phyloP scores from a whole-genome alignment of 768 basidiomycete species.

The Leccinum boreale region DNA sequence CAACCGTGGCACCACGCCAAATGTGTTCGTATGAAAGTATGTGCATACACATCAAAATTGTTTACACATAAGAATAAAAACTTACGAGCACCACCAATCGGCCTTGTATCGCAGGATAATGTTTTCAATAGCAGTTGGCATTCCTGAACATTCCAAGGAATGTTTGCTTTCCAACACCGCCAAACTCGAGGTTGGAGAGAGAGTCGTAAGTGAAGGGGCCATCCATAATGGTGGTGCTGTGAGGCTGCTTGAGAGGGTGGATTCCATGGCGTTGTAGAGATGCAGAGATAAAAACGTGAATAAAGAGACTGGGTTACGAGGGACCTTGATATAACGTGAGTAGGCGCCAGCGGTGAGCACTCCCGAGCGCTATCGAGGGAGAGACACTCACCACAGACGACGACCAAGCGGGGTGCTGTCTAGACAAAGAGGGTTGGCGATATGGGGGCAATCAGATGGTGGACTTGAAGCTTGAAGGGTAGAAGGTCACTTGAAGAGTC shows the following conservation, averaged over 20 bases:
- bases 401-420: constrained; percentile 54
- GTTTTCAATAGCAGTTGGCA: constrained; percentile 99
- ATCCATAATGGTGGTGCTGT: constrained; percentile 51
- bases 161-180: constrained; percentile 97
- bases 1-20: constrained; percentile 92
- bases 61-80: constrained; percentile 10
- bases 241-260: constrained; percentile 48
- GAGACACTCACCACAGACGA: constrained; percentile 69
- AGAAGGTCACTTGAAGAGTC: no score
- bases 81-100: constrained; percentile 96
- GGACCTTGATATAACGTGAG: constrained; percentile 21
- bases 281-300: constrained; percentile 39
- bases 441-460: no score
- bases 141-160: constrained; percentile 99
- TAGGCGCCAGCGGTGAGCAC: background rate
- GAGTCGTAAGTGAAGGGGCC: constrained; percentile 45
- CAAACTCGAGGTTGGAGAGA: constrained; percentile 56
- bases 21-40: constrained; percentile 68
- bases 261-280: constrained; percentile 39
- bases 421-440: no score
- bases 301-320: constrained; percentile 33
- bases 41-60: background rate
- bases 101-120: constrained; percentile 98
- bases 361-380: constrained; percentile 11
- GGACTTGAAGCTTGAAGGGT: no score